Percentiles rank a stretch among this genome's conserved stretches.
Conservation (phyloP, 1,284 basidiomycete species). For the Pseudozyma thailandica region DNA sequence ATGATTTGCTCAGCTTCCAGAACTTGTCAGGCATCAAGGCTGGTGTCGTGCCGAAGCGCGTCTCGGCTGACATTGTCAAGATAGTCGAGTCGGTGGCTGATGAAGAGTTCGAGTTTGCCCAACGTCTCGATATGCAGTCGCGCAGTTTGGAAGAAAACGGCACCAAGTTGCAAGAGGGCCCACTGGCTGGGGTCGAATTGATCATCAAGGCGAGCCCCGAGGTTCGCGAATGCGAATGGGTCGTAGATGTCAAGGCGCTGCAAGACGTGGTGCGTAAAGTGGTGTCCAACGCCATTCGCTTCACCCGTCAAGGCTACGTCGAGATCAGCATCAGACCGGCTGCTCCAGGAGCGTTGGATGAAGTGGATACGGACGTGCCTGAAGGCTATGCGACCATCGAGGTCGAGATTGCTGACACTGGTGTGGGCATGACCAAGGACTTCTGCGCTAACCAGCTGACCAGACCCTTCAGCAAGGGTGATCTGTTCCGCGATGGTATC, state of each 20-base stretch:
- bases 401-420: conserved; percentile 42
- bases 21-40: conserved; percentile 42
- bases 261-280: conserved; percentile 53
- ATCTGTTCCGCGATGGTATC: conserved; percentile 52
- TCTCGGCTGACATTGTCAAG: conserved; percentile 32
- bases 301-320: conserved; percentile 44
- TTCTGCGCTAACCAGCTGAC: conserved; percentile 45
- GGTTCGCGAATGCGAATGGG: conserved; percentile 27
- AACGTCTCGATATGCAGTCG: conserved; percentile 38
- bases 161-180: conserved; percentile 8
- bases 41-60: conserved; percentile 2
- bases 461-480: conserved; percentile 52
- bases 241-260: conserved; percentile 30
- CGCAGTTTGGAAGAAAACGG: conserved; percentile 23
- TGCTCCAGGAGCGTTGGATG: conserved; percentile 18
- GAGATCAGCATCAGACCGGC: conserved; percentile 35
- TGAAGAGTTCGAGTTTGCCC: conserved; percentile 51
- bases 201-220: conserved; percentile 46
- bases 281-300: conserved; percentile 53
- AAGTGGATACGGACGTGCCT: conserved; percentile 10
- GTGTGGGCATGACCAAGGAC: conserved; percentile 49
- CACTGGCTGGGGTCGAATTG: conserved; percentile 30
- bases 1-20: conserved; percentile 59
- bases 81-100: conserved; percentile 51
- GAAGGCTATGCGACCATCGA: conserved; percentile 31